Conservation (phyloP, 176 grass and related monocot genomes). For the Oryza officinalis region DNA sequence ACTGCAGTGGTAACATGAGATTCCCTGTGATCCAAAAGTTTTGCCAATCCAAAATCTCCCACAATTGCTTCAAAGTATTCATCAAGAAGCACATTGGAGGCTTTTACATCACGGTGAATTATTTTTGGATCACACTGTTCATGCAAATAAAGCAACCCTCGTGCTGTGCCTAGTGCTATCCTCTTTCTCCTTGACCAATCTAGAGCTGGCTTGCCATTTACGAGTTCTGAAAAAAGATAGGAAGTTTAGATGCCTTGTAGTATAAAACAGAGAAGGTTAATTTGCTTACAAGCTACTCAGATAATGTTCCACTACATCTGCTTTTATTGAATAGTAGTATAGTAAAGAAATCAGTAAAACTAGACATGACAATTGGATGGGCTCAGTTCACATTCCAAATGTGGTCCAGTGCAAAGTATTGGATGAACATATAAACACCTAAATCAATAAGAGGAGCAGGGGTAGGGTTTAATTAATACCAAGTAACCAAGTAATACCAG, state of each 20-base stretch:
- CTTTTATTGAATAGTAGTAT: neutral
- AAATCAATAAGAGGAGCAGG: neutral
- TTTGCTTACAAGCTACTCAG: neutral
- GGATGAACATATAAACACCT: neutral
- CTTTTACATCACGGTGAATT: slow-evolving; percentile 97
- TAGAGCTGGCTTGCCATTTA: slow-evolving; percentile 82
- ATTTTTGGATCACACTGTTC: slow-evolving; percentile 99
- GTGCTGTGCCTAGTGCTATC: slow-evolving; percentile 88
- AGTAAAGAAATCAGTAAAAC: neutral
- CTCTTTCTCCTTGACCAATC: slow-evolving; percentile 91
- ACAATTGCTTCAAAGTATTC: slow-evolving; percentile 97
- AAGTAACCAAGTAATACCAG: neutral
- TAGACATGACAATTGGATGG: neutral
- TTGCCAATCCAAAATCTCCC: slow-evolving; percentile 93
- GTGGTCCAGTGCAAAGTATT: slow-evolving; percentile 7
- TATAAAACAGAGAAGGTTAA: neutral
- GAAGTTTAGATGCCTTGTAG: neutral
- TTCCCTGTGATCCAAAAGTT: slow-evolving; percentile 88
- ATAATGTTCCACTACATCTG: neutral
- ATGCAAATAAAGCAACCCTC: slow-evolving; percentile 86
- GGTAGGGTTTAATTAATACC: slow-evolving; percentile 28
- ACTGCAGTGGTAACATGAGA: slow-evolving; percentile 97
- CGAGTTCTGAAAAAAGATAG: slow-evolving; percentile 44
- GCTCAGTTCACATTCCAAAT: slow-evolving; percentile 16
- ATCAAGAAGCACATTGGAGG: slow-evolving; percentile 95